Conservation (phyloP, 2,329 filamentous ascomycete genomes). For the Ampelomyces quisqualis region DNA sequence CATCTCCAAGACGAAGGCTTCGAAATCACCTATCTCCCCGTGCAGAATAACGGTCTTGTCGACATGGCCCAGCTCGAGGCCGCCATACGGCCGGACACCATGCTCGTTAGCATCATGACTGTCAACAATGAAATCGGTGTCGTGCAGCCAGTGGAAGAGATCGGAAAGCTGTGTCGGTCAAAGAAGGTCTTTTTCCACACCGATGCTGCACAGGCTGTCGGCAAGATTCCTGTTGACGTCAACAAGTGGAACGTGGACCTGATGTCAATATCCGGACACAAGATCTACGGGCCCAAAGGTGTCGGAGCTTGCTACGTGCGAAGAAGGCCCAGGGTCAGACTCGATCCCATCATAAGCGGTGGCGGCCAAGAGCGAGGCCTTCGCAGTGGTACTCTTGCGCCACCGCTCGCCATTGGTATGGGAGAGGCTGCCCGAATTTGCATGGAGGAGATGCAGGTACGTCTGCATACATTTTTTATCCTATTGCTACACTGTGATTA, state of each 20-base stretch:
- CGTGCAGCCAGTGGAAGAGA: constrained; percentile 93
- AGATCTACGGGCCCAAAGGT: constrained; percentile 97
- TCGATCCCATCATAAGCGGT: constrained; percentile 94
- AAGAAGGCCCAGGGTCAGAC: constrained; percentile 84
- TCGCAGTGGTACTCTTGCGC: constrained; percentile 89
- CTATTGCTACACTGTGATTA: constrained; percentile 65
- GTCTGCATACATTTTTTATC: constrained; percentile 43
- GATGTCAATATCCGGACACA: constrained; percentile 98
- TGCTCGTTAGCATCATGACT: constrained; percentile 93
- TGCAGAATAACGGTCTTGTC: constrained; percentile 82
- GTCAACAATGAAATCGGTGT: constrained; percentile 99
- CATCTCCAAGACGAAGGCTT: constrained; percentile 97
- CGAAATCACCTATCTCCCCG: constrained; percentile 94
- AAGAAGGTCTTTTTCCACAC: constrained; percentile 99
- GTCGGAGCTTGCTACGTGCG: constrained; percentile 96
- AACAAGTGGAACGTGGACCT: constrained; percentile 98
- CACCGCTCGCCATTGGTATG: constrained; percentile 85
- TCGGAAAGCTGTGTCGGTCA: constrained; percentile 84
- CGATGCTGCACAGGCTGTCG: constrained; percentile 94
- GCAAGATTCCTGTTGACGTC: constrained; percentile 94
- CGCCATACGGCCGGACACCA: constrained; percentile 87
- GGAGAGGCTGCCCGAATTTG: constrained; percentile 94
- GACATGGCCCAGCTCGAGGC: constrained; percentile 80
- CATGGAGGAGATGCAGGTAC: constrained; percentile 84
- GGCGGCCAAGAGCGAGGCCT: constrained; percentile 95